Evolutionary conservation across 148 eudicot genomes (phyloP).

Genomic region (Arctostaphylos glauca): DNA sequence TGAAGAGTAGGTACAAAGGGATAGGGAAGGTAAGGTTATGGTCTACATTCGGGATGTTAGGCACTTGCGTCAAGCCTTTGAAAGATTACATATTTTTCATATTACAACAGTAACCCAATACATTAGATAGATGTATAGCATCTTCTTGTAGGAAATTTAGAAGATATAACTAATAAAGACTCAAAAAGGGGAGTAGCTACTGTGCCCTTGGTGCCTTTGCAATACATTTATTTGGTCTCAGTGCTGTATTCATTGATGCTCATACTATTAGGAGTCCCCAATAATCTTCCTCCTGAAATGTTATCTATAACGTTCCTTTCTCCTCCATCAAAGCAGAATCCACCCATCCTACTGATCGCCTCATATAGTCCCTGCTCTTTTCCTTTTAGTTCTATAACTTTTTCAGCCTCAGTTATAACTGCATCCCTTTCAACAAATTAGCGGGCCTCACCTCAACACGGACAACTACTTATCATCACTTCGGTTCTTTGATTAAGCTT

Average conservation of each 20-base stretch:
- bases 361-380: not conserved
- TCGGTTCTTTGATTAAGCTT: not conserved
- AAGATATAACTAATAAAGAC: not conserved
- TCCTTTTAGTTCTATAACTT: not conserved
- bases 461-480: not conserved
- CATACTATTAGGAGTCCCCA: slow-evolving; percentile 4
- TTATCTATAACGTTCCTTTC: too few species aligned
- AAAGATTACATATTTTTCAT: not conserved
- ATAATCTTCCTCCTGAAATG: not conserved
- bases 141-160: not conserved
- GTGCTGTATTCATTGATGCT: not conserved
- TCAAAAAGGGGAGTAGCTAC: not conserved
- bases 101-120: not conserved
- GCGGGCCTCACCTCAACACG: not conserved
- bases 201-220: slow-evolving; percentile 3
- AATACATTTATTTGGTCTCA: not conserved
- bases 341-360: not conserved
- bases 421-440: not conserved
- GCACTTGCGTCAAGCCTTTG: not conserved
- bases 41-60: not conserved
- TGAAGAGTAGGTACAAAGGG: not conserved
- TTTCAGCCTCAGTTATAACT: not conserved
- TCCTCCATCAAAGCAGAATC: too few species aligned
- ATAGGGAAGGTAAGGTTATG: not conserved
- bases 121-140: not conserved